A percentile compares a stretch with the other conserved stretches of the same genome.
These are phyloP conservation scores for Aeschynomene evenia DNA, from an alignment of 306 rosid genomes.

Conservation along the genomic window DNA sequence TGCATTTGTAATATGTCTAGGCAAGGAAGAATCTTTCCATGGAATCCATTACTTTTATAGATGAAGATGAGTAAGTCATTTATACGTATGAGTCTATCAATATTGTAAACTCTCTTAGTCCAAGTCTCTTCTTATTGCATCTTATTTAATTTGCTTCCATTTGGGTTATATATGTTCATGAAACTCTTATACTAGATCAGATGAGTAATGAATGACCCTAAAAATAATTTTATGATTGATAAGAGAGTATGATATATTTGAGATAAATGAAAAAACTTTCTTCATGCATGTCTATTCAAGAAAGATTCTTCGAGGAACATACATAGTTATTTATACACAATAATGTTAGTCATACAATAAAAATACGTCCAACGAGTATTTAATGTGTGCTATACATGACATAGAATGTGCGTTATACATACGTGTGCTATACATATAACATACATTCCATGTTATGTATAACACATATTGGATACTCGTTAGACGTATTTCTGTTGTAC, in stretches of 20 bases:
- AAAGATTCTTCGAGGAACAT: not conserved
- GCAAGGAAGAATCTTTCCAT: conserved; percentile 91
- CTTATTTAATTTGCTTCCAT: not conserved
- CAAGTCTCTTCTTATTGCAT: not conserved
- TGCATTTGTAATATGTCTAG: conserved; percentile 41
- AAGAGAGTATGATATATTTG: not conserved
- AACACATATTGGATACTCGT: too few relatives aligned
- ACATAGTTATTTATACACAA: not conserved
- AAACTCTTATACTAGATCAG: not conserved
- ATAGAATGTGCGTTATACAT: too few relatives aligned
- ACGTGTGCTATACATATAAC: too few relatives aligned
- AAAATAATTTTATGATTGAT: conserved; percentile 19
- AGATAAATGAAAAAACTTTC: conserved; percentile 14
- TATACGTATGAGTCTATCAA: not conserved
- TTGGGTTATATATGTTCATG: conserved; percentile 10
- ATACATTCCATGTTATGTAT: too few relatives aligned
- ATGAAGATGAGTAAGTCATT: conserved; percentile 80
- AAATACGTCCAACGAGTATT: too few relatives aligned
- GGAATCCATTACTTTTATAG: conserved; percentile 64
- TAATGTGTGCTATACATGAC: too few relatives aligned
- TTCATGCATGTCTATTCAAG: not conserved
- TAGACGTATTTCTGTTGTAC: too few relatives aligned
- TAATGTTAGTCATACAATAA: too few relatives aligned
- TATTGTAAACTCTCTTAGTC: conserved; percentile 14
- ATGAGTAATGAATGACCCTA: not conserved